Conservation (phyloP, 148 eudicot species). For the Hydrangea macrophylla region DNA sequence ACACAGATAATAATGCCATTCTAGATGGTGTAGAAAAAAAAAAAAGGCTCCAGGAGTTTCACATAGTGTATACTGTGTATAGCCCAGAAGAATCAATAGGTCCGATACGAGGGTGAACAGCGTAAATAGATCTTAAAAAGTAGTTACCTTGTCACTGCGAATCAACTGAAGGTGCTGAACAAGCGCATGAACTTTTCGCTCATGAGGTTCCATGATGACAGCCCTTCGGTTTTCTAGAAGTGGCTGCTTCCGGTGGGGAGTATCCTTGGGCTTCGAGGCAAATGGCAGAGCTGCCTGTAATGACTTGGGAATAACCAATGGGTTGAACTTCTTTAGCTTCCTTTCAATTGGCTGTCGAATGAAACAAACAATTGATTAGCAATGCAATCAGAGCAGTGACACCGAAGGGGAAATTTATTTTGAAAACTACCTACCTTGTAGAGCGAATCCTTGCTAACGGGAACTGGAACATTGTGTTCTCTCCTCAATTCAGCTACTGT, state of each 20-base stretch:
- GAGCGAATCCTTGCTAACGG: constrained; percentile 76
- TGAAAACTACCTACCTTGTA: constrained; percentile 92
- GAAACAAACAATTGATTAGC: constrained; percentile 7
- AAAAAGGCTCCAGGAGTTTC: neutral
- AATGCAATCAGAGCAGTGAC: neutral
- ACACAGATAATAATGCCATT: neutral
- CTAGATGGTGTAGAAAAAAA: neutral
- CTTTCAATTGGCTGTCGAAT: constrained; percentile 73
- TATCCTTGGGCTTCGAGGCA: constrained; percentile 75
- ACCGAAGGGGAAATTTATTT: neutral
- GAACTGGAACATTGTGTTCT: constrained; percentile 58
- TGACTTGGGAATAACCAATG: constrained; percentile 68
- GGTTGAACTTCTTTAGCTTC: constrained; percentile 69
- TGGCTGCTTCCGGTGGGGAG: constrained; percentile 34
- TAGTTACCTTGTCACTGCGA: constrained; percentile 64
- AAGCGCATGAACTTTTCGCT: constrained; percentile 38
- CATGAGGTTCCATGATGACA: constrained; percentile 70
- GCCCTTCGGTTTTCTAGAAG: constrained; percentile 49
- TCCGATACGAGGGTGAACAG: neutral
- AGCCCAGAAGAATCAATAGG: neutral
- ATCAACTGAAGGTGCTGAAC: constrained; percentile 62
- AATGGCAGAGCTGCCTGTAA: constrained; percentile 74
- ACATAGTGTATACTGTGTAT: neutral
- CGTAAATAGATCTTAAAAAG: neutral
- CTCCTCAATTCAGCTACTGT: constrained; percentile 85